A percentile compares a stretch with the other conserved stretches of the same genome.
Conservation (phyloP, 164 flowering plant species). For the Stephania cephalantha region DNA sequence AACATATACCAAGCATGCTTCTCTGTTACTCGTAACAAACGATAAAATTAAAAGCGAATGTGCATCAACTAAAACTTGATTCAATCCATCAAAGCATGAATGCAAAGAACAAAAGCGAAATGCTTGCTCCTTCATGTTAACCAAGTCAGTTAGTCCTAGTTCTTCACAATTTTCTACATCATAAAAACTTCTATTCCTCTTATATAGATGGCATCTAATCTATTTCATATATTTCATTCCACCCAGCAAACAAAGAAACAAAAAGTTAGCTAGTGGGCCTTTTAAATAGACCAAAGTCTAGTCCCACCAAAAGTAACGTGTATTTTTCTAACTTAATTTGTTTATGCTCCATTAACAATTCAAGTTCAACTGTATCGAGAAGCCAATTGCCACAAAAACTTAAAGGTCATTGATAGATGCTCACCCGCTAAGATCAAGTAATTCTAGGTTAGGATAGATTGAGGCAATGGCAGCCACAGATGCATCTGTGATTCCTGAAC, state of each 20-base stretch:
- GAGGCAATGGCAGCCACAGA: constrained; percentile 94
- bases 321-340: background rate
- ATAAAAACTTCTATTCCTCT: background rate
- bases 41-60: background rate
- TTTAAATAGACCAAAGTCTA: background rate
- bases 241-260: no score
- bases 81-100: background rate
- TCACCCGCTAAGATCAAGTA: constrained; percentile 96
- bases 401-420: constrained; percentile 4
- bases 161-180: background rate
- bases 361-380: background rate
- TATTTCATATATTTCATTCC: no score
- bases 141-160: background rate
- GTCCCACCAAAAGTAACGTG: background rate
- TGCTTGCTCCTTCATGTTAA: background rate
- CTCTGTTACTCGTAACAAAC: background rate
- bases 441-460: constrained; percentile 63
- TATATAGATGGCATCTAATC: no score
- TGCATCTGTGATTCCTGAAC: constrained; percentile 89
- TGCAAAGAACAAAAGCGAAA: background rate
- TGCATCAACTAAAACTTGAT: background rate
- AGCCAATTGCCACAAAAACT: background rate
- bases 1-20: background rate
- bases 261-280: no score
- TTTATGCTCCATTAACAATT: background rate